Evolutionary conservation across 23 red algal species (phyloP).

Genomic region (Gracilaria caudata): DNA sequence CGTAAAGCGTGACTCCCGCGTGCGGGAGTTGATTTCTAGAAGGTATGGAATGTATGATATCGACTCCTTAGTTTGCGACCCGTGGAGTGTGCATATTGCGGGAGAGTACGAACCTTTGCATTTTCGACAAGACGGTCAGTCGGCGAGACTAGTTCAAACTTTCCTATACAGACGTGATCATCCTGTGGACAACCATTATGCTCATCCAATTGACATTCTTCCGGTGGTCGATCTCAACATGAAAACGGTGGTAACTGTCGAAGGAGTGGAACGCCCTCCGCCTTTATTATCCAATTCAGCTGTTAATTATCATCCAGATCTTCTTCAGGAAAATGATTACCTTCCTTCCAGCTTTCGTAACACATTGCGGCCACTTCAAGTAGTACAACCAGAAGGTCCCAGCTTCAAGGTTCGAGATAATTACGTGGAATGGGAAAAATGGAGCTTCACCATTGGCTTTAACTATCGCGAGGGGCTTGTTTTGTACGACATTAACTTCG

Average conservation of each 20-base stretch:
- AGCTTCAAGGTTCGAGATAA: constrained; percentile 65
- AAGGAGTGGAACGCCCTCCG: constrained; percentile 39
- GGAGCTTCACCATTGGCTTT: constrained; percentile 81
- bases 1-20: constrained; percentile 21
- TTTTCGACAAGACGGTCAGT: constrained; percentile 40
- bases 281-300: not conserved
- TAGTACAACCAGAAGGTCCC: constrained; percentile 79
- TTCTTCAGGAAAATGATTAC: constrained; percentile 31
- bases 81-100: constrained; percentile 60
- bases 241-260: constrained; percentile 49
- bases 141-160: constrained; percentile 44
- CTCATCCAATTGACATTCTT: constrained; percentile 78
- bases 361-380: constrained; percentile 20
- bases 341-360: constrained; percentile 5
- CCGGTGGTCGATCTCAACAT: constrained; percentile 75
- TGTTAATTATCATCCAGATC: constrained; percentile 58
- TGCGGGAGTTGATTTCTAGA: not conserved
- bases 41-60: constrained; percentile 49
- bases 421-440: constrained; percentile 75
- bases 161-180: constrained; percentile 55
- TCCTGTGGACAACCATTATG: constrained; percentile 85
- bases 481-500: constrained; percentile 62
- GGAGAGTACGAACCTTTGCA: constrained; percentile 15
- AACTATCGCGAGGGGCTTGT: constrained; percentile 79
- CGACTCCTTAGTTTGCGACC: constrained; percentile 51